Conservation (phyloP, 805 yeast species). For the Yamadazyma ubonensis region DNA sequence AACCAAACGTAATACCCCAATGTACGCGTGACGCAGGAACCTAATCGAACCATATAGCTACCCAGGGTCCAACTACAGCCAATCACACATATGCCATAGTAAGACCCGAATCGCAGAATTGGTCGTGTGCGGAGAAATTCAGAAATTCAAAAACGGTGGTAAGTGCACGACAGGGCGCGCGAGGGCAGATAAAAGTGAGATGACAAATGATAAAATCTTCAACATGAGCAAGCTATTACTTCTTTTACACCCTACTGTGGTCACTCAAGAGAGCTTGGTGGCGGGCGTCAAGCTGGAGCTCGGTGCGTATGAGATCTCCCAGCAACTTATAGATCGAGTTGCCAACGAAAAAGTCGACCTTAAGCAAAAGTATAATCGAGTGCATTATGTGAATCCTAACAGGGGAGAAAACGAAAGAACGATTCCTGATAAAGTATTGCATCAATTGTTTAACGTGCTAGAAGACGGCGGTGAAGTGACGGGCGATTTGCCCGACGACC, state of each 20-base stretch:
- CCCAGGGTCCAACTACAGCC: conserved; percentile 4
- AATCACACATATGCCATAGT: conserved; percentile 2
- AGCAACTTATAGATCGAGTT: conserved; percentile 58
- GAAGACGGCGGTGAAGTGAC: conserved; percentile 45
- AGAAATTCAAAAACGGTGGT: too few relatives aligned
- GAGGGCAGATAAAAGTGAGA: conserved; percentile 6
- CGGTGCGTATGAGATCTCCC: conserved; percentile 31
- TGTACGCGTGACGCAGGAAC: too few relatives aligned
- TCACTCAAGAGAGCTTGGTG: conserved; percentile 52
- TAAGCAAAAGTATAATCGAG: conserved; percentile 38
- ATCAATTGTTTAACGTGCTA: conserved; percentile 32
- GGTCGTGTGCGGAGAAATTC: background rate
- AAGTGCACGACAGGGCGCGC: conserved; percentile 1
- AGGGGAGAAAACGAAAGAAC: conserved; percentile 36
- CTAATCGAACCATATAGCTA: too few relatives aligned
- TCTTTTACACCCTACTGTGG: conserved; percentile 66
- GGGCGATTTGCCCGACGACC: conserved; percentile 55
- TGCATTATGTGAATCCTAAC: conserved; percentile 59
- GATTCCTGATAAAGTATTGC: conserved; percentile 35
- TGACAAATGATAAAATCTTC: conserved; percentile 8
- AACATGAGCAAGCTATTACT: conserved; percentile 23
- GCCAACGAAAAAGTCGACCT: conserved; percentile 47
- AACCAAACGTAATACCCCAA: too few relatives aligned
- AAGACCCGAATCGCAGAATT: background rate
- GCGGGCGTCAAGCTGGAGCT: conserved; percentile 36